Base-by-base conservation (phyloP, 2,329 filamentous ascomycete species). In the Cucurbitaria berberidis region DNA sequence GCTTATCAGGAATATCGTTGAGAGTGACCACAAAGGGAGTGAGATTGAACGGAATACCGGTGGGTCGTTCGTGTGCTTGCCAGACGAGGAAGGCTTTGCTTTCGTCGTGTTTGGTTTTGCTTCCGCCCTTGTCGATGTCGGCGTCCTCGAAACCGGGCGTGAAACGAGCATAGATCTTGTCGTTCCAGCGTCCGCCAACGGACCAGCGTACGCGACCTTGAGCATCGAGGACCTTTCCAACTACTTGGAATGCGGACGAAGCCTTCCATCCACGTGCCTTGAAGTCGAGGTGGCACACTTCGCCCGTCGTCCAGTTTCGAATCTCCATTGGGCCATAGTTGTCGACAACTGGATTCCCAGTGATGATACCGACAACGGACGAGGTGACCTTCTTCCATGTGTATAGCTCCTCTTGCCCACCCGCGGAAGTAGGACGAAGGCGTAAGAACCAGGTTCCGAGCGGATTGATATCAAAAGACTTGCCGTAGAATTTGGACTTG, bases 381-480 rank as follows among this genome's bases (percentile, higher is more conserved):
- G 92, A 95, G 0, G 93, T 98, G 16, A 97, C 92, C 78, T 99
- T 99, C 78, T 97, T 98, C 95, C 95, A 99, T 0, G 93, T 97
- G 76, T 96, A 99, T 1, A 97, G 80, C 64, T 99, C 95, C 59
- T 90, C 87, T 66, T 89, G 66, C 11, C 70, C 67, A 6, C 68
- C 88, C 3, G 89, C 91, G 3, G 85, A 81, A 0, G 83, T 84
- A 0, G 93, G 91, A 1, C 91, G 88, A 24, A 99, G 81, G 68
- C 84, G 90, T 55, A 98, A 79, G 79, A 98, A 99, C 95, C 95
- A 99, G 7, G 95, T 99, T 29, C 95, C 95, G 9, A 98, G 84
- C 3, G 91, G 93, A 69, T 97, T 96, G 75, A 98, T 92, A 66
- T 99, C 95, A 71, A 99, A 98, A 0, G 93, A 96, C 72, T 93